Evolutionary conservation across 805 yeast genomes (phyloP).

Genomic region (Teunomyces funiuensis): DNA sequence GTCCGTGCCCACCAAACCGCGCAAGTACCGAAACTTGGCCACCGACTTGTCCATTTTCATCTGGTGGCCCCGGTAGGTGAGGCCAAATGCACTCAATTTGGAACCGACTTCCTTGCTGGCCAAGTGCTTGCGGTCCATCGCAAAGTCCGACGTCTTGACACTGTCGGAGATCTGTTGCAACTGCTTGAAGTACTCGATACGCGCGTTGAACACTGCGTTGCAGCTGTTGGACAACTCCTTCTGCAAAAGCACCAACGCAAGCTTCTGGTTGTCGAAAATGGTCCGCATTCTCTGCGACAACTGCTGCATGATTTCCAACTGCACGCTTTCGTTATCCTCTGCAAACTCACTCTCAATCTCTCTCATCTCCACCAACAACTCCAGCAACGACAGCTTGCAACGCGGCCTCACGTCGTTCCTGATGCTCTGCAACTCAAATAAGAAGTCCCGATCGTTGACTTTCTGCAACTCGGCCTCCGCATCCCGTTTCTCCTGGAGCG

Average conservation of each 20-base stretch:
- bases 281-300: constrained; percentile 24
- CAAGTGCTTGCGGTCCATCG: constrained; percentile 35
- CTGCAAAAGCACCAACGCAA: constrained; percentile 38
- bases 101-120: constrained; percentile 13
- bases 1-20: constrained; percentile 21
- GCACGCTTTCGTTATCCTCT: constrained; percentile 18
- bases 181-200: constrained; percentile 79
- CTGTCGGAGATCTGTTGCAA: constrained; percentile 85
- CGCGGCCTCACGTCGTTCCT: constrained; percentile 27
- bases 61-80: constrained; percentile 2
- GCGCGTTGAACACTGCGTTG: constrained; percentile 71
- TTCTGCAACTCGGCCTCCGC: constrained; percentile 23
- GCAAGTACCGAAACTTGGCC: constrained; percentile 36
- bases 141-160: constrained; percentile 41
- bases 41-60: constrained; percentile 28
- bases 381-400: constrained; percentile 33
- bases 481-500: constrained; percentile 19
- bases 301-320: constrained; percentile 19
- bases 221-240: constrained; percentile 51
- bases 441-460: constrained; percentile 25
- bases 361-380: constrained; percentile 28
- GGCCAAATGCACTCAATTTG: constrained; percentile 2
- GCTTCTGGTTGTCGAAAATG: constrained; percentile 45
- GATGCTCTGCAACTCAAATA: constrained; percentile 20
- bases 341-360: constrained; percentile 25